Conservation (phyloP, 148 eudicot species). For the Diospyros lotus region DNA sequence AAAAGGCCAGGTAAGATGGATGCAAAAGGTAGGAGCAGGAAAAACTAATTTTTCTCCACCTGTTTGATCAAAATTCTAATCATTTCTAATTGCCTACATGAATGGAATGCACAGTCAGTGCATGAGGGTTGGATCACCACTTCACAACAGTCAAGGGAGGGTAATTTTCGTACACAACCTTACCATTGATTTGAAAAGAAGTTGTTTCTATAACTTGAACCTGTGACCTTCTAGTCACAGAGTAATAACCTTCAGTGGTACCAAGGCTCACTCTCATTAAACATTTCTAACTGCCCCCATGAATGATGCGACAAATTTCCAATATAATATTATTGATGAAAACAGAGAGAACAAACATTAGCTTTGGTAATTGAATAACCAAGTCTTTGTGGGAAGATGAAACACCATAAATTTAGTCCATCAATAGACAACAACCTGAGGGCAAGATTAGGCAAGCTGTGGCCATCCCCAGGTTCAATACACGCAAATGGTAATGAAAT, state of each 20-base stretch:
- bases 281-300: too few relatives aligned
- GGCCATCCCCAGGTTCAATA: slow-evolving; percentile 78
- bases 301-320: not conserved
- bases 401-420: slow-evolving; percentile 9
- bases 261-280: too few relatives aligned
- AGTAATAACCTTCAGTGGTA: too few relatives aligned
- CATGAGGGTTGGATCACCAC: too few relatives aligned
- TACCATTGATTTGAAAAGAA: too few relatives aligned
- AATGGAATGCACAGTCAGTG: too few relatives aligned
- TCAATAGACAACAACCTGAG: slow-evolving; percentile 57
- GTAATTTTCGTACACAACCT: too few relatives aligned
- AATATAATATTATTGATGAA: too few relatives aligned
- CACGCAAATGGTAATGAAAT: slow-evolving; percentile 77
- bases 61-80: not conserved
- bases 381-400: slow-evolving; percentile 7
- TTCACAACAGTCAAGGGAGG: too few relatives aligned
- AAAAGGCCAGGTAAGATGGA: not conserved
- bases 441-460: slow-evolving; percentile 78
- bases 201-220: too few relatives aligned
- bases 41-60: not conserved
- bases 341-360: not conserved
- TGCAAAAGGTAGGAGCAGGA: not conserved
- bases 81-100: too few relatives aligned
- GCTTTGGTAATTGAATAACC: not conserved
- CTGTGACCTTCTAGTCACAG: too few relatives aligned